Evolutionary conservation across 2,329 filamentous ascomycete genomes (phyloP).

Genomic region (Raffaelea albimanens): DNA sequence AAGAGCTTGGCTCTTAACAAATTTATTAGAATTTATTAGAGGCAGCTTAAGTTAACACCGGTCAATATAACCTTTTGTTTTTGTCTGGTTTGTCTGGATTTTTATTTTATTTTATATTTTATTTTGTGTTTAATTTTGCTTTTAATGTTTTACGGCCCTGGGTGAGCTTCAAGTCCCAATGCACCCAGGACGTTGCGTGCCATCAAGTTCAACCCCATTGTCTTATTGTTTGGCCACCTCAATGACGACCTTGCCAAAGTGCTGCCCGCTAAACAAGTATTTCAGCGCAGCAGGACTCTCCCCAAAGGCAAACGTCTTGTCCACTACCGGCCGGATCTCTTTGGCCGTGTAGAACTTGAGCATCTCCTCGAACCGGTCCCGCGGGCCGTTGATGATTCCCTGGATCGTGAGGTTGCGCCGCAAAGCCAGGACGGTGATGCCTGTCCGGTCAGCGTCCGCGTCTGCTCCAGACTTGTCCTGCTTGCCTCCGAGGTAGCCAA

Average conservation of each 20-base stretch:
- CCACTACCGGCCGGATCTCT: slow-evolving; percentile 30
- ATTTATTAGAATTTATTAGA: no score
- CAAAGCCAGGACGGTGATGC: slow-evolving; percentile 49
- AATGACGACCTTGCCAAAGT: slow-evolving; percentile 45
- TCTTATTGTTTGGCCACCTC: slow-evolving; percentile 16
- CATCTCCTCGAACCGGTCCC: slow-evolving; percentile 45
- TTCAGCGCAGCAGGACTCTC: slow-evolving; percentile 34
- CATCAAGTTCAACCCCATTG: no score
- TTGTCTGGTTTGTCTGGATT: no score
- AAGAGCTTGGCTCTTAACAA: no score
- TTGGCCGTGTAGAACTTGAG: slow-evolving; percentile 29
- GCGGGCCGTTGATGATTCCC: slow-evolving; percentile 53
- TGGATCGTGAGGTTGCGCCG: slow-evolving; percentile 36
- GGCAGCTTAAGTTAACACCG: no score
- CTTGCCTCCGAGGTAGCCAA: slow-evolving; percentile 42
- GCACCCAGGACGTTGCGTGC: no score
- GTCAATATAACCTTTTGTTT: no score
- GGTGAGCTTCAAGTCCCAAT: no score
- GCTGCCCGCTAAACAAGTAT: slow-evolving; percentile 38
- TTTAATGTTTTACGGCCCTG: no score
- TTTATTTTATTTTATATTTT: no score
- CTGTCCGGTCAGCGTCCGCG: slow-evolving; percentile 32
- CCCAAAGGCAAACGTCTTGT: slow-evolving; percentile 31
- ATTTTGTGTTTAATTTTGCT: no score
- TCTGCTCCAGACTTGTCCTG: slow-evolving; percentile 37